Evolutionary conservation across 441 rosid genomes (phyloP), one percentile per base, ranked within the genome.

Genomic region (Omphalea diandra): DNA sequence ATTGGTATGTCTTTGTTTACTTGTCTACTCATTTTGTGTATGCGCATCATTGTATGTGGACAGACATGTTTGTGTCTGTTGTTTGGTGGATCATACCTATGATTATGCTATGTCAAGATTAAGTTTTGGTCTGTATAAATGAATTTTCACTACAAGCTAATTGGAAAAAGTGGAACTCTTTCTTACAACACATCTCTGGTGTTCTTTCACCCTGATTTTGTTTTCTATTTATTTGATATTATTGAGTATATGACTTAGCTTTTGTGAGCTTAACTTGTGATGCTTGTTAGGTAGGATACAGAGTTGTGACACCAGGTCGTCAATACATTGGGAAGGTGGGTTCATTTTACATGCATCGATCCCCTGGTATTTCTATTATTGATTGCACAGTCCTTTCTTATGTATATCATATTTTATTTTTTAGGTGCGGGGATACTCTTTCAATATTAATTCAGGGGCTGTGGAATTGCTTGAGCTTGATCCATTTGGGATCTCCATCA

Each of bases 401-500:
- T 43, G 43, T 38, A 14, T 68, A 22, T 29, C 29, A 0, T 56
- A 33, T 12, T 63, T 52, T n/a, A n/a, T n/a, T 20, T 68, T 63
- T 53, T 70, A 91, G 98, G 97, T 91, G 75, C 86, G 93, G 65
- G 96, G 97, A 67, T 94, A 87, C 83, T 77, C 88, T n/a, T 90
- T 91, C 81, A 85, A 94, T 76, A 77, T 88, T 68, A 82, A 83
- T 79, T 87, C 98, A 3, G 98, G 96, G 73, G 79, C 81, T 27
- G 84, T 91, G 56, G 90, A 90, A 69, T 87, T 86, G 50, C 95
- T 94, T 12, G 96, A 90, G 82, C 87, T 94, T 15, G 98, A 94
- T 80, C 84, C 96, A 14, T 94, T 94, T 60, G 95, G 98, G 69
- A 81, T 94, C 53, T 84, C 98, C 41, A 76, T 94, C 65, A 88